Evolutionary conservation across 148 eudicot species (phyloP).

Genomic region (Silene conica): DNA sequence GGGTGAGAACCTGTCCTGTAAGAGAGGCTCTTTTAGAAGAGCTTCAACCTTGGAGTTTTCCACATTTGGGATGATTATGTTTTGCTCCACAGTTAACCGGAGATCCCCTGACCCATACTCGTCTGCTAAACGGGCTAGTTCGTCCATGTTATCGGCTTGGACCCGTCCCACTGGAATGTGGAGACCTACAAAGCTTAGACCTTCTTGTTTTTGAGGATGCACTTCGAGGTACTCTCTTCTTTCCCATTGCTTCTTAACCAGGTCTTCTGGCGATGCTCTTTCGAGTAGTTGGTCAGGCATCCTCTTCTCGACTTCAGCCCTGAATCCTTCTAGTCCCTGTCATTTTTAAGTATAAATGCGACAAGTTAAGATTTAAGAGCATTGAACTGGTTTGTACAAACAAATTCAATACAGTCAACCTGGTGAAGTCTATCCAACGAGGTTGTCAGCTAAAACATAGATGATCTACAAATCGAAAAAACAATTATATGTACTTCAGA

Average conservation of each 20-base stretch:
- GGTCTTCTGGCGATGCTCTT: conserved; percentile 69
- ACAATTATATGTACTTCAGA: no score
- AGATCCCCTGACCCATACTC: conserved; percentile 86
- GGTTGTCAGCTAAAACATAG: no score
- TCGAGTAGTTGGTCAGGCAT: conserved; percentile 71
- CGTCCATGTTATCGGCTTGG: conserved; percentile 94
- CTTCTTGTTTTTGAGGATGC: conserved; percentile 88
- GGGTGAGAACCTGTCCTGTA: conserved; percentile 54
- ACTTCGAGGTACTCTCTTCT: conserved; percentile 84
- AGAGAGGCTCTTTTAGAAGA: conserved; percentile 66
- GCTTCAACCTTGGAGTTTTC: conserved; percentile 66
- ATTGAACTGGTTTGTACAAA: no score
- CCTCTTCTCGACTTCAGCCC: conserved; percentile 84
- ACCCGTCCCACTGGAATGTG: conserved; percentile 92
- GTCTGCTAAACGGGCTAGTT: conserved; percentile 84
- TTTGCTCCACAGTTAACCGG: conserved; percentile 90
- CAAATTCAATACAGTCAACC: no score
- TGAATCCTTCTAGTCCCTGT: conserved; percentile 85
- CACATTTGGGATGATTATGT: conserved; percentile 79
- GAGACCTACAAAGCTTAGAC: conserved; percentile 77
- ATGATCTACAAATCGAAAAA: no score
- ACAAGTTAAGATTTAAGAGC: not conserved
- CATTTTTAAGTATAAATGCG: no score
- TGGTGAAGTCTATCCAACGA: no score
- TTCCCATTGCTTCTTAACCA: conserved; percentile 68